Evolutionary conservation across 306 rosid genomes (phyloP).

Genomic region (Vigna unguiculata): DNA sequence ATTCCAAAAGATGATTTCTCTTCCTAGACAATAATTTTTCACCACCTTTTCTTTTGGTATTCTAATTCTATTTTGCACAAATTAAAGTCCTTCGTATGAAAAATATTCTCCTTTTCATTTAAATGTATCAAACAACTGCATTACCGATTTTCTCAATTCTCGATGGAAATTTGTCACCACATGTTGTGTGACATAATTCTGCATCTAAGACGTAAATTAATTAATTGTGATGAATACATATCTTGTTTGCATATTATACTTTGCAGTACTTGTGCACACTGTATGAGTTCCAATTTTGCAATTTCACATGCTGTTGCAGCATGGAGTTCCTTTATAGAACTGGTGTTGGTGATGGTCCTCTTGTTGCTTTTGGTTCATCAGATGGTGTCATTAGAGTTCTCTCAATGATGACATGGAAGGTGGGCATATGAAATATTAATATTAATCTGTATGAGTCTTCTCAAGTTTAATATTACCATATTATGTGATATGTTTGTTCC

Average conservation of each 20-base stretch:
- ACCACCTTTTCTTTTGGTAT: slow-evolving; percentile 19
- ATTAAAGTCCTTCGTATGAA: slow-evolving; percentile 20
- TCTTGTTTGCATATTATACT: slow-evolving; percentile 13
- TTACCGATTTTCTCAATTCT: slow-evolving; percentile 17
- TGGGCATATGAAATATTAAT: slow-evolving; percentile 51
- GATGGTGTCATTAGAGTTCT: slow-evolving; percentile 98
- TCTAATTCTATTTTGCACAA: slow-evolving; percentile 30
- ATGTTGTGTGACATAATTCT: slow-evolving; percentile 27
- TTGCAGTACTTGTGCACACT: slow-evolving; percentile 33
- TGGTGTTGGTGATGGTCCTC: slow-evolving; percentile 85
- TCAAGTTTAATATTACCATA: slow-evolving; percentile 54
- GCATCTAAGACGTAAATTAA: slow-evolving; percentile 20
- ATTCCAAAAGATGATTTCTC: slow-evolving; percentile 29
- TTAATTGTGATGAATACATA: slow-evolving; percentile 1
- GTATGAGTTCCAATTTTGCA: slow-evolving; percentile 34
- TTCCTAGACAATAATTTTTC: slow-evolving; percentile 19
- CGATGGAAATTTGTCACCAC: slow-evolving; percentile 31
- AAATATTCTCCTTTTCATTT: slow-evolving; percentile 33
- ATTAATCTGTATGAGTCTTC: slow-evolving; percentile 63
- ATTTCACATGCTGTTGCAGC: slow-evolving; percentile 62
- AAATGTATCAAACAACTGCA: slow-evolving; percentile 25
- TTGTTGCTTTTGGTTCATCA: slow-evolving; percentile 98
- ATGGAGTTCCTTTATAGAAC: slow-evolving; percentile 98
- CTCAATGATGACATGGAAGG: slow-evolving; percentile 99
- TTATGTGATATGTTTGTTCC: slow-evolving; percentile 51